Conservation (phyloP, 2,329 filamentous ascomycete species). For the Alternaria metachromatica region DNA sequence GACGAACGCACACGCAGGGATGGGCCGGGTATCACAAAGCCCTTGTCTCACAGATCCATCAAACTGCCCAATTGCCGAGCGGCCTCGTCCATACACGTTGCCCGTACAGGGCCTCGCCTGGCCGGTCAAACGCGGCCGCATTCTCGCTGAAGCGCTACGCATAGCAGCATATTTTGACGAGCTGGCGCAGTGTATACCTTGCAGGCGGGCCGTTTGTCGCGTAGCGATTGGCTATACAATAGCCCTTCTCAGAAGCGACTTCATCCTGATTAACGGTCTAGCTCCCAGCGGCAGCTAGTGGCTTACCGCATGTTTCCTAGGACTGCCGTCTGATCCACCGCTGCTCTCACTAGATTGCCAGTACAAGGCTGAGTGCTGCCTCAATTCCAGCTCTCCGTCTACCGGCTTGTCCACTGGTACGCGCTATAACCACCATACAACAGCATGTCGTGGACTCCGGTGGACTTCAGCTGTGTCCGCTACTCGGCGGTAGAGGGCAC, state of each 20-base stretch:
- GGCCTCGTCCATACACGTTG: slow-evolving; percentile 2
- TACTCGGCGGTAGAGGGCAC: slow-evolving; percentile 39
- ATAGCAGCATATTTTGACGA: slow-evolving; percentile 9
- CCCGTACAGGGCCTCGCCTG: slow-evolving; percentile 1
- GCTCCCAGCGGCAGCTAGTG: slow-evolving; percentile 17
- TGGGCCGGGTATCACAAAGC: neutral
- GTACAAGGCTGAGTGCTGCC: slow-evolving; percentile 10
- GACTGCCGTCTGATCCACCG: slow-evolving; percentile 17
- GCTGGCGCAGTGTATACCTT: slow-evolving; percentile 20
- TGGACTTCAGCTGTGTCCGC: slow-evolving; percentile 37
- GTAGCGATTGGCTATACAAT: slow-evolving; percentile 16
- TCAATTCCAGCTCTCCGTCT: slow-evolving; percentile 1
- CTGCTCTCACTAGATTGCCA: slow-evolving; percentile 11
- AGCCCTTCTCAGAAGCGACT: slow-evolving; percentile 6
- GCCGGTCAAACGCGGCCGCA: slow-evolving; percentile 16
- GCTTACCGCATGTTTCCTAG: slow-evolving; percentile 21
- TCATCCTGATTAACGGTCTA: slow-evolving; percentile 21
- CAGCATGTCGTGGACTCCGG: slow-evolving; percentile 38
- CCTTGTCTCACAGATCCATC: slow-evolving; percentile 3
- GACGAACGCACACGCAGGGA: slow-evolving; percentile 1
- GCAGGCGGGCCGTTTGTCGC: slow-evolving; percentile 18
- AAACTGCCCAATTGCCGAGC: slow-evolving; percentile 5
- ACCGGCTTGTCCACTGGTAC: neutral
- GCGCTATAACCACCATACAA: slow-evolving; percentile 1
- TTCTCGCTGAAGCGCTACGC: slow-evolving; percentile 8